A percentile compares a stretch with the other conserved stretches of the same genome.
These are phyloP conservation scores for Xylaria sp. DNA, from an alignment of 2,329 filamentous ascomycete genomes.

Conservation along the genomic window DNA sequence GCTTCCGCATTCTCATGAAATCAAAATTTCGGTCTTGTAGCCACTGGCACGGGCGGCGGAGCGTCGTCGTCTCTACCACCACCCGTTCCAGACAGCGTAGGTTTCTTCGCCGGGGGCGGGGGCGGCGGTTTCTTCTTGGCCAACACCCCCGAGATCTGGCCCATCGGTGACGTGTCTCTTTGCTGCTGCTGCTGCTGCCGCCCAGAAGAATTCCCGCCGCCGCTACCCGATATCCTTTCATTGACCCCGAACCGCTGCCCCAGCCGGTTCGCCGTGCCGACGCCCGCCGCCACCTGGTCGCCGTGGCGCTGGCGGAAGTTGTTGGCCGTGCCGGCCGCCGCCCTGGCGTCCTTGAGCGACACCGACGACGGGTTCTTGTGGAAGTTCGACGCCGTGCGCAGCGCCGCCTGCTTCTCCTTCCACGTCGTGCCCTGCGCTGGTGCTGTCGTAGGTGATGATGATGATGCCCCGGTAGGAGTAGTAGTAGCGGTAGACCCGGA, in stretches of 20 bases:
- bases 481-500: not conserved
- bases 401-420: conserved; percentile 65
- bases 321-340: conserved; percentile 63
- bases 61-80: conserved; percentile 36
- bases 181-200: not conserved
- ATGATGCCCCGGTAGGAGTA: conserved; percentile 15
- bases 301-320: conserved; percentile 73
- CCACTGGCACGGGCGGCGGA: conserved; percentile 57
- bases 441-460: conserved; percentile 34
- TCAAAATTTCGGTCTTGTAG: conserved; percentile 53
- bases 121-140: conserved; percentile 57
- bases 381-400: conserved; percentile 62
- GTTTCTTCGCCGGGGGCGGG: conserved; percentile 50
- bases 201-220: too few species aligned
- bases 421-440: conserved; percentile 59
- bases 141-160: conserved; percentile 16
- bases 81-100: conserved; percentile 36
- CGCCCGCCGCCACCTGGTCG: conserved; percentile 65
- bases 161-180: conserved; percentile 11
- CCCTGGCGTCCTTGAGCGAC: conserved; percentile 59
- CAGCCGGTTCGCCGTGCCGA: conserved; percentile 57
- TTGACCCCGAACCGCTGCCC: conserved; percentile 61
- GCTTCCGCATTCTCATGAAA: not conserved
- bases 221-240: conserved; percentile 14
- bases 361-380: conserved; percentile 65